Evolutionary conservation across 768 basidiomycete species (phyloP), one percentile per base, ranked within the genome.

Genomic region (Pilatotrama ljubarskyi): DNA sequence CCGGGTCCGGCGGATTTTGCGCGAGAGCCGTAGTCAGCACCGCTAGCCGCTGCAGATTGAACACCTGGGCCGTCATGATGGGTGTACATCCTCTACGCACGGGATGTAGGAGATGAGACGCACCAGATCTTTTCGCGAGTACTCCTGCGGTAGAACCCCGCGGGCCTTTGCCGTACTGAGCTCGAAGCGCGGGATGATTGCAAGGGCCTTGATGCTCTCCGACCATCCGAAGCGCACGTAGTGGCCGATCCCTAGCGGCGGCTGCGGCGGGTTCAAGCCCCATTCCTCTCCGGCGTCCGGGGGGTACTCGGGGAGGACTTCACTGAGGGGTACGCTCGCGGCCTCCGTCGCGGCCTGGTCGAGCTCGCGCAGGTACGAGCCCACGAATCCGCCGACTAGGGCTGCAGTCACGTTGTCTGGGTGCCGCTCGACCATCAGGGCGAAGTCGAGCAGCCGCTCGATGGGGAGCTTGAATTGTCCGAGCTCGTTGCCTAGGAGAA

Each of bases 321-420:
- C 97, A 49, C 92, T 91, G 47, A 99, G 80, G 1, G 97, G 97
- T 1, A 98, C 95, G 57, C 87, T 88, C 1, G 93, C 90, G 0
- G 92, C 93, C 64, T 85, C 84, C 61, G 80, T 90, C 5, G 93
- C 95, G 41, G 81, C 83, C 10, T 82, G 81, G 66, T 91, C 91
- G 47, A 98, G 82, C 73, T 97, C 96, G 61, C 90, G 84, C 52
- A 98, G 82, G 78, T 98, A 99, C 2, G 91, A 92, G 18, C 97
- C 97, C 24, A 98, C 93, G 74, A 99, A 98, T 0, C 97, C 97
- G 36, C 97, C 97, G 17, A 98, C 83, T 37, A 99, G 84, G 0
- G 95, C 96, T 2, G 97, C 97, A 0, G 97, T 97, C 70, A 99
- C 95, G 73, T 99, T 99, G 75, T 99, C 97, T 15, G 97, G 97